Evolutionary conservation across 495 filamentous ascomycete species (phyloP).

Genomic region (Penicillium cosmopolitanum): DNA sequence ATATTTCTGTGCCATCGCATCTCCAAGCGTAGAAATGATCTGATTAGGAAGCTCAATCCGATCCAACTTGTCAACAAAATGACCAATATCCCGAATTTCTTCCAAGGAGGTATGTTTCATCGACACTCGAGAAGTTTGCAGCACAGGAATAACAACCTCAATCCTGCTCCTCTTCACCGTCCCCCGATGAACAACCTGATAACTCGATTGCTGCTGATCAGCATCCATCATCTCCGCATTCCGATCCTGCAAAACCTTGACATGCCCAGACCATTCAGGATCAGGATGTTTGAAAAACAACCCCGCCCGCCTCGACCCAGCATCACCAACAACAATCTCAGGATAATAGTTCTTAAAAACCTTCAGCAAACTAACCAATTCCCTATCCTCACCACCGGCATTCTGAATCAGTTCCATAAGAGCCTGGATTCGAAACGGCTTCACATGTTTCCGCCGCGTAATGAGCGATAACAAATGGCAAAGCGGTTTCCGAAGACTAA

Average conservation of each 20-base stretch:
- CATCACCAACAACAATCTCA: conserved; percentile 78
- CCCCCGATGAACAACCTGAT: conserved; percentile 51
- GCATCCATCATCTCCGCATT: conserved; percentile 43
- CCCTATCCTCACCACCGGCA: conserved; percentile 65
- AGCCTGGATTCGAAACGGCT: conserved; percentile 80
- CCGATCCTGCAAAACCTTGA: conserved; percentile 66
- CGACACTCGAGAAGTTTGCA: conserved; percentile 72
- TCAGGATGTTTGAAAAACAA: conserved; percentile 69
- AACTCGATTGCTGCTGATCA: conserved; percentile 35
- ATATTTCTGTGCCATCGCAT: conserved; percentile 79
- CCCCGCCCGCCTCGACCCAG: conserved; percentile 37
- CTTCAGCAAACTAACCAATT: conserved; percentile 74
- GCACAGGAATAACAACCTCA: conserved; percentile 62
- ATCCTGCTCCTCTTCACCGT: conserved; percentile 48
- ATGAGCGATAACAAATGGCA: conserved; percentile 85
- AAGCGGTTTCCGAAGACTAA: conserved; percentile 55
- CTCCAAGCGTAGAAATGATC: conserved; percentile 73
- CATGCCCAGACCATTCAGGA: conserved; percentile 72
- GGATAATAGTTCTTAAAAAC: conserved; percentile 91
- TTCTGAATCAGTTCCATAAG: conserved; percentile 62
- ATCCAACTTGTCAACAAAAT: conserved; percentile 77
- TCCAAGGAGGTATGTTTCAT: conserved; percentile 62
- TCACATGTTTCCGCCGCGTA: conserved; percentile 85
- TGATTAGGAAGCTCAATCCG: conserved; percentile 81
- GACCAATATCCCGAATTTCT: conserved; percentile 72